Evolutionary conservation across 2,329 filamentous ascomycete genomes (phyloP).

Genomic region (Hortaea werneckii): DNA sequence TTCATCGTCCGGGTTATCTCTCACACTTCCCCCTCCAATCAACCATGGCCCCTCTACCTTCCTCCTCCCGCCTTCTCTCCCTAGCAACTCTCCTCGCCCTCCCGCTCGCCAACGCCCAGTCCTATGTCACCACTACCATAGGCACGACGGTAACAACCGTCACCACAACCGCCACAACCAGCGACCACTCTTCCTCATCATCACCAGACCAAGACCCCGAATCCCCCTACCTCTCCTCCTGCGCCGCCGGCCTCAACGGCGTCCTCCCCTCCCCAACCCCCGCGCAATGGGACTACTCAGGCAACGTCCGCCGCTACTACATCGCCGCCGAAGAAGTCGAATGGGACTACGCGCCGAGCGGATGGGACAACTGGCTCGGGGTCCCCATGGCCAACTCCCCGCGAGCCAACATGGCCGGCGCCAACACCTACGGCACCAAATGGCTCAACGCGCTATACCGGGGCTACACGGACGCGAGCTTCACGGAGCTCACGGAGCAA

Average conservation of each 20-base stretch:
- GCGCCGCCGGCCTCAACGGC: conserved; percentile 9
- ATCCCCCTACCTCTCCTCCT: neutral
- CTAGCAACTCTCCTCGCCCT: no score
- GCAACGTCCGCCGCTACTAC: conserved; percentile 17
- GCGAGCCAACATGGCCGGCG: conserved; percentile 6
- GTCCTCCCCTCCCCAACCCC: conserved; percentile 11
- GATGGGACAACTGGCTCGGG: conserved; percentile 22
- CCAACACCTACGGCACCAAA: conserved; percentile 12
- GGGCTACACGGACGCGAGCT: conserved; percentile 23
- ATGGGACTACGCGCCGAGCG: conserved; percentile 19
- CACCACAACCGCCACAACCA: no score
- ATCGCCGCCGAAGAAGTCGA: conserved; percentile 17
- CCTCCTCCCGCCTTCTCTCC: no score
- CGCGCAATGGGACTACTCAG: conserved; percentile 11
- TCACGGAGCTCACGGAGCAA: conserved; percentile 13
- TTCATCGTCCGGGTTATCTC: no score
- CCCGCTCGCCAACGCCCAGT: no score
- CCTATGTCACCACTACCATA: no score
- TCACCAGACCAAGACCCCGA: no score
- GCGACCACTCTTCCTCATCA: no score
- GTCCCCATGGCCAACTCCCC: conserved; percentile 13
- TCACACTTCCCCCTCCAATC: no score
- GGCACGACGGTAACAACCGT: no score
- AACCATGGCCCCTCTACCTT: no score
- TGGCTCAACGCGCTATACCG: conserved; percentile 23